These are phyloP conservation scores for Cokeromyces recurvatus DNA, from an alignment of 371 early-diverging fungal genomes.

Conservation along the genomic window DNA sequence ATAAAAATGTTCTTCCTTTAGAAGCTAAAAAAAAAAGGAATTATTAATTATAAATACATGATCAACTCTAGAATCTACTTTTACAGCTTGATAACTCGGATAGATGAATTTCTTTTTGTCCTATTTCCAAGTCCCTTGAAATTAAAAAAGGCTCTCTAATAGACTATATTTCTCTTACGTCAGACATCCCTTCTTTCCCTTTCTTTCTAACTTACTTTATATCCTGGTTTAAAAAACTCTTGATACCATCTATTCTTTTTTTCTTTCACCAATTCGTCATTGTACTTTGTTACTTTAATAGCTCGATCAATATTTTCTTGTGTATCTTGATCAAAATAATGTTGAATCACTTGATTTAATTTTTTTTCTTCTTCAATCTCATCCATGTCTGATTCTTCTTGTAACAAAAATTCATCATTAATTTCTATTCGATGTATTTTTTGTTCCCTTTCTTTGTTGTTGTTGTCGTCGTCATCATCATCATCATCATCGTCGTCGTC, in stretches of 20 bases:
- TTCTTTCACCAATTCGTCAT: not conserved
- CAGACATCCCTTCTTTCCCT: too few species aligned
- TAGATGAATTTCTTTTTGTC: constrained; percentile 23
- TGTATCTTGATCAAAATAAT: constrained; percentile 7
- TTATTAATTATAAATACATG: not conserved
- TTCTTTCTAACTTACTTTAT: too few species aligned
- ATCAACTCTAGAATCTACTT: not conserved
- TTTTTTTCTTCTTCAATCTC: not conserved
- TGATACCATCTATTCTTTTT: constrained; percentile 1
- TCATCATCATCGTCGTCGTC: too few species aligned
- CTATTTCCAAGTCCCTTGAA: constrained; percentile 1
- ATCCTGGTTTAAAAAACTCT: constrained; percentile 6
- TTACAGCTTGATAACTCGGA: constrained; percentile 10
- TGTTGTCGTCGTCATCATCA: not conserved
- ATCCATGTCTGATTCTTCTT: not conserved
- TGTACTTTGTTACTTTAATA: constrained; percentile 1
- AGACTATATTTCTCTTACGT: too few species aligned
- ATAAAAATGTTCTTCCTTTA: constrained; percentile 22
- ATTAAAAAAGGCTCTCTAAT: constrained; percentile 9
- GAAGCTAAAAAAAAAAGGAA: constrained; percentile 1
- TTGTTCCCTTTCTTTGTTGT: not conserved
- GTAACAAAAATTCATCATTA: constrained; percentile 5
- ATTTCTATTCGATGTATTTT: not conserved
- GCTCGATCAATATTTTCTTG: constrained; percentile 2
- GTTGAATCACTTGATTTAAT: not conserved